Conservation (phyloP, 2,329 filamentous ascomycete genomes). For the Lecanosticta acicola region DNA sequence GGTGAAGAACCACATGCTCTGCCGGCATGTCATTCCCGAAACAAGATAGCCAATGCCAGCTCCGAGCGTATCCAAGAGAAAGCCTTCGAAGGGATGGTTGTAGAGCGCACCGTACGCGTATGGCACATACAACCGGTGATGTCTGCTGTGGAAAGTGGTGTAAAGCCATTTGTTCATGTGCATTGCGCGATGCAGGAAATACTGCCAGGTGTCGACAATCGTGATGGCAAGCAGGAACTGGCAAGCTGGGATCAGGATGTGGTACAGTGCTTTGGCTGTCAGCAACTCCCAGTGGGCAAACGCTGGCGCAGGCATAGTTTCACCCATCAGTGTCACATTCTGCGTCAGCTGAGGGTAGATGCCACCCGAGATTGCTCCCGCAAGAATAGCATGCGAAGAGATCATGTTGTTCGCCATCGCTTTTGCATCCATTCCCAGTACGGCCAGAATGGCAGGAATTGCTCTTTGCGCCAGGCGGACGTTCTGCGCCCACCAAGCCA, state of each 20-base stretch:
- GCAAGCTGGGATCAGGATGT: conserved; percentile 65
- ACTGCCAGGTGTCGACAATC: conserved; percentile 94
- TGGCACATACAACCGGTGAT: conserved; percentile 94
- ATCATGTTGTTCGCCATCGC: conserved; percentile 71
- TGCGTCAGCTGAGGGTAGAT: conserved; percentile 65
- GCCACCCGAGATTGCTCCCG: conserved; percentile 71
- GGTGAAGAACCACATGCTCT: conserved; percentile 85
- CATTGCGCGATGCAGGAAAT: conserved; percentile 94
- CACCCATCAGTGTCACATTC: conserved; percentile 50
- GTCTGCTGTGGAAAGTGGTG: conserved; percentile 84
- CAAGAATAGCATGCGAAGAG: conserved; percentile 64
- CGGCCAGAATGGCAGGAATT: conserved; percentile 64
- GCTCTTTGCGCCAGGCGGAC: conserved; percentile 71
- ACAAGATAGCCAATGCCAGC: conserved; percentile 78
- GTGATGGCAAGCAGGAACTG: conserved; percentile 71
- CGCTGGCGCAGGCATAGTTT: conserved; percentile 52
- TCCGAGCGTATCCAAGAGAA: conserved; percentile 85
- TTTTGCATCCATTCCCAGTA: conserved; percentile 70
- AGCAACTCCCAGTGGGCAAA: conserved; percentile 81
- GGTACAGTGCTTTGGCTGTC: conserved; percentile 72
- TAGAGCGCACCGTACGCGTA: conserved; percentile 96
- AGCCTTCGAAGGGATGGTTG: conserved; percentile 92
- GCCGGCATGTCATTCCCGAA: conserved; percentile 74
- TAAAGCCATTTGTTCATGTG: conserved; percentile 97
- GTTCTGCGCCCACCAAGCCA: conserved; percentile 83